A percentile compares a stretch with the other conserved stretches of the same genome.
Evolutionary conservation across 2,329 filamentous ascomycete species (phyloP).

Genomic region (Diplodia sapinea): DNA sequence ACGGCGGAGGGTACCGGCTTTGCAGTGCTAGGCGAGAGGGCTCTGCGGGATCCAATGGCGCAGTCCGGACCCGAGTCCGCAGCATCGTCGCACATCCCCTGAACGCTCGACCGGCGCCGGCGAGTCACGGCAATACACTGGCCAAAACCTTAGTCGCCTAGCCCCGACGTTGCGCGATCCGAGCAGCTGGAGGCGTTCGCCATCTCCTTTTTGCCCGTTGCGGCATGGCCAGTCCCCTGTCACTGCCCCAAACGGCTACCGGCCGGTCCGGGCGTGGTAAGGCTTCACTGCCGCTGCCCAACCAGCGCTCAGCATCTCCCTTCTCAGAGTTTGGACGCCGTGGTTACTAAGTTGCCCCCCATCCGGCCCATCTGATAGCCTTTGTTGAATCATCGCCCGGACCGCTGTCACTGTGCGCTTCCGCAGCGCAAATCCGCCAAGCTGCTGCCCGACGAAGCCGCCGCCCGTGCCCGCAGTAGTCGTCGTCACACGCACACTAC

Average conservation of each 20-base stretch:
- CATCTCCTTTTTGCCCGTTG: constrained; percentile 5
- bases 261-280: constrained; percentile 3
- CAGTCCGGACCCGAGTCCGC: background rate
- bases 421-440: constrained; percentile 17
- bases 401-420: background rate
- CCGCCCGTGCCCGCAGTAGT: background rate
- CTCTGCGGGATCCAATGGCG: background rate
- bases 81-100: background rate
- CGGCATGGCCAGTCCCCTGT: background rate
- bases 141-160: constrained; percentile 15
- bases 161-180: constrained; percentile 23
- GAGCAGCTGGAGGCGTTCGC: background rate
- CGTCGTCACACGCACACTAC: background rate
- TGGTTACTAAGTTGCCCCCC: constrained; percentile 2
- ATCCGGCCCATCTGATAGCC: constrained; percentile 7
- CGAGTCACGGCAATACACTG: constrained; percentile 20
- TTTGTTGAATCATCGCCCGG: constrained; percentile 16
- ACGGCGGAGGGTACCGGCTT: constrained; percentile 12
- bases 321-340: background rate
- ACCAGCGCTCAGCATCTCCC: background rate
- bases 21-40: background rate
- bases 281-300: background rate
- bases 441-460: constrained; percentile 19
- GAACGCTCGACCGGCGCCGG: background rate
- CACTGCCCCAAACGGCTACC: constrained; percentile 1